Evolutionary conservation across 768 basidiomycete species (phyloP).

Genomic region (Mycena maculata): DNA sequence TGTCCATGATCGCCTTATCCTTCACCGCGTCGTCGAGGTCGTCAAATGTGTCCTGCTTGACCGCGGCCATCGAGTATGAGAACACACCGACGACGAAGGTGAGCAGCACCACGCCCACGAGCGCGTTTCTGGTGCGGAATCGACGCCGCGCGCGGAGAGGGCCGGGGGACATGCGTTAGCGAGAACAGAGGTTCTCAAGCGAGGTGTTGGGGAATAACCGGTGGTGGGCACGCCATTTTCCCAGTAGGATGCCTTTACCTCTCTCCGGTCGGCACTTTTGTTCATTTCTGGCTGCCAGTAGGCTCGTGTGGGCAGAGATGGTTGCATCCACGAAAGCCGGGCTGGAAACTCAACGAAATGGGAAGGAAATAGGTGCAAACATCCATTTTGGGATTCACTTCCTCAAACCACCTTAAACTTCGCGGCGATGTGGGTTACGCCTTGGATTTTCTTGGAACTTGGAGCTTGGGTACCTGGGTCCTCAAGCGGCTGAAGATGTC

Average conservation of each 20-base stretch:
- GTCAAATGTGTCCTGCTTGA: constrained; percentile 93
- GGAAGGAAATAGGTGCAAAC: background rate
- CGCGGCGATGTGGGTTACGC: too few species aligned
- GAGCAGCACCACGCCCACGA: constrained; percentile 79
- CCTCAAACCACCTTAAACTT: background rate
- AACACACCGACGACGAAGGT: constrained; percentile 86
- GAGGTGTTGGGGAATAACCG: background rate
- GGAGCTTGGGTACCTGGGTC: too few species aligned
- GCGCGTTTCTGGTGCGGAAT: constrained; percentile 80
- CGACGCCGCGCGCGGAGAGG: constrained; percentile 89
- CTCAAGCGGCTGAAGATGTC: too few species aligned
- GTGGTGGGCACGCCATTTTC: constrained; percentile 27
- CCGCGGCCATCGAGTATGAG: constrained; percentile 93
- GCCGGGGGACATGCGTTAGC: constrained; percentile 88
- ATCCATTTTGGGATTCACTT: background rate
- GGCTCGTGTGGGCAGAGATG: constrained; percentile 32
- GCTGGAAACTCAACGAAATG: background rate
- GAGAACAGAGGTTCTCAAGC: background rate
- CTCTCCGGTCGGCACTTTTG: constrained; percentile 27
- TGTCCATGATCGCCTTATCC: constrained; percentile 53
- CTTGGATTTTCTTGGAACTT: too few species aligned
- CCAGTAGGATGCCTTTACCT: constrained; percentile 33
- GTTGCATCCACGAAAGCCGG: constrained; percentile 15
- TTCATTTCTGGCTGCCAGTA: constrained; percentile 40
- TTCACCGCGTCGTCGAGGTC: constrained; percentile 85